Base-by-base conservation (phyloP, 495 filamentous ascomycete genomes). In the Tuber calosporum region DNA sequence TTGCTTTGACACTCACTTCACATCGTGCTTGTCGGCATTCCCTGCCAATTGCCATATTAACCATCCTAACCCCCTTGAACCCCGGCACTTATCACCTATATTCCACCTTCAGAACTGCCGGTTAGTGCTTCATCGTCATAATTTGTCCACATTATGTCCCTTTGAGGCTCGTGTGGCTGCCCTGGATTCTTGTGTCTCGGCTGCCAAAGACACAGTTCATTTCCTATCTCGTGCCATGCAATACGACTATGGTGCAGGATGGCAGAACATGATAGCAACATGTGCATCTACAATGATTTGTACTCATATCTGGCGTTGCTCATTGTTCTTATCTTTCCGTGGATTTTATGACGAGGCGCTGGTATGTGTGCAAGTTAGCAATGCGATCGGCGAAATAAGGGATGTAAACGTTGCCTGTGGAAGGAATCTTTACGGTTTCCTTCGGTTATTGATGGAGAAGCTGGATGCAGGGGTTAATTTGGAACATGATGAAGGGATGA, bases 261-360 rank as follows among this genome's bases (percentile, higher is more conserved):
- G 88, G 86, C 83, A 84, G 26, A 77, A 82, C 1, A 79, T 84
- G 39, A 82, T 91, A 36, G 84, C 85, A 13, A 84, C 86, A 67
- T 86, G 87, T 30, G 87, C 88, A 11, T 86, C 87, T 20, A 87
- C 89, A 20, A 88, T 91, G 82, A 85, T 95, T 15, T 91, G 93
- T 75, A 90, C 90, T 4, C 96, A 99, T 80, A 85, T 97, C 70
- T 98, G 94, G 90, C 92, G 96, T 41, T 97, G 92, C 79, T 87
- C 90, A 11, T 85, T 99, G 1, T 88, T 97, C 74, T 85, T 97
- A 15, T 87, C 92, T 34, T 89, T 94, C 72, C 88, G 88, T 0
- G 87, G 89, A 67, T 88, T 91, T 67, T 94, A 89, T 81, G 86
- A 88, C 7, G 85, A 88, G 0, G 94, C 95, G 1, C 79, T 90